These are phyloP conservation scores for Cephalotrichum gorgonifer DNA, from an alignment of 2,329 filamentous ascomycete genomes.

Conservation along the genomic window DNA sequence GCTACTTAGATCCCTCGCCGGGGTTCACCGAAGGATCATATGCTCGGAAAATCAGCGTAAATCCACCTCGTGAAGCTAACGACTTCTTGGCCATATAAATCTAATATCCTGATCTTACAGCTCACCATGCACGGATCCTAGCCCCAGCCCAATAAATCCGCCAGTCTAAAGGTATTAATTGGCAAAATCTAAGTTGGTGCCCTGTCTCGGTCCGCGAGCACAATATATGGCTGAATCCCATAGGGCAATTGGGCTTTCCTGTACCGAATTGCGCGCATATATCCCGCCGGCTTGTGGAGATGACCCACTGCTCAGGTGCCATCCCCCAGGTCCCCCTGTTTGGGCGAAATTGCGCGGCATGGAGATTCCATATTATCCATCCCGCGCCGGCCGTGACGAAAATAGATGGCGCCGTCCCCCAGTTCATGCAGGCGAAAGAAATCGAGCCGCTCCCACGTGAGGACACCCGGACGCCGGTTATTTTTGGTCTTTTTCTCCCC, in stretches of 20 bases:
- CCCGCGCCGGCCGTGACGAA: not conserved
- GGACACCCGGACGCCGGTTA: not conserved
- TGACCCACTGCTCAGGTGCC: not conserved
- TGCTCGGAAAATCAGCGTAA: not conserved
- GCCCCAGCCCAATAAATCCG: not conserved
- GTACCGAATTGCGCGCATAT: not conserved
- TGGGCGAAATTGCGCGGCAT: not conserved
- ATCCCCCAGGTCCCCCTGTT: not conserved
- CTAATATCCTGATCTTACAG: not conserved
- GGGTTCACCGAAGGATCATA: not conserved
- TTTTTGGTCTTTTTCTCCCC: not conserved
- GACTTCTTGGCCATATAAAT: not conserved
- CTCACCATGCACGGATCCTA: not conserved
- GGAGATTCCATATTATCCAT: not conserved
- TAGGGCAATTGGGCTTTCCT: not conserved
- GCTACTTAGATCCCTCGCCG: too few relatives aligned
- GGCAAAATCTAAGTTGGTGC: not conserved
- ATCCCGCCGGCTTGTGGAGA: not conserved
- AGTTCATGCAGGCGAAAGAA: not conserved
- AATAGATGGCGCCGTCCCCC: not conserved
- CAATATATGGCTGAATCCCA: not conserved
- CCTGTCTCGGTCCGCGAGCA: not conserved
- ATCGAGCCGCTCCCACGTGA: not conserved
- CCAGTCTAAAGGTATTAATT: too few relatives aligned
- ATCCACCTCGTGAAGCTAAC: not conserved